phyloP scores from a whole-genome alignment of 1,284 basidiomycete genomes.

The Ganoderma resinaceum region DNA sequence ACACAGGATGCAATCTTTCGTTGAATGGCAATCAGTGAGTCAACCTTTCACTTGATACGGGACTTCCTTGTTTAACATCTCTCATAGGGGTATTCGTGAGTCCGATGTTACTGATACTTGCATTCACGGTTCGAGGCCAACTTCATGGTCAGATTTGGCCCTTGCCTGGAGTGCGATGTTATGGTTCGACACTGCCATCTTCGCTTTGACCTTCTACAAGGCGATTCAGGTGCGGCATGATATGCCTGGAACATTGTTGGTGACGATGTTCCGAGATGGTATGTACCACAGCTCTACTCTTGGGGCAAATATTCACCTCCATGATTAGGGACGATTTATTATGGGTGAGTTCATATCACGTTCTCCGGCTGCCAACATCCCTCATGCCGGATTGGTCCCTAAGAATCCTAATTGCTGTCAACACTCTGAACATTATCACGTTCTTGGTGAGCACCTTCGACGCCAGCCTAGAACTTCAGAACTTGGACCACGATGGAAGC shows the following conservation, averaged over 20 bases:
- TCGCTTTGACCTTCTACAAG: slow-evolving; percentile 25
- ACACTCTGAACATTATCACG: slow-evolving; percentile 8
- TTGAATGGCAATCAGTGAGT: slow-evolving; percentile 24
- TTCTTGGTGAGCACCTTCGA: background rate
- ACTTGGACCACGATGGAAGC: background rate
- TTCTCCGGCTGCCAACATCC: background rate
- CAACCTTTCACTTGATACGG: too few species aligned
- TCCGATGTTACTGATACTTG: background rate
- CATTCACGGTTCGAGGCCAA: background rate
- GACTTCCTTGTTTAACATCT: background rate
- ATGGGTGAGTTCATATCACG: slow-evolving; percentile 8
- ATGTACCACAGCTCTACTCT: background rate
- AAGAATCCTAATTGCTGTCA: slow-evolving; percentile 8
- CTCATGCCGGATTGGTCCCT: background rate
- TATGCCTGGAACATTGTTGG: slow-evolving; percentile 20
- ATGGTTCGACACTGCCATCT: slow-evolving; percentile 23
- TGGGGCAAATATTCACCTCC: background rate
- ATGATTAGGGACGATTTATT: slow-evolving; percentile 5
- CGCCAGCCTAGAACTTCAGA: background rate
- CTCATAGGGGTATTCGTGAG: slow-evolving; percentile 25
- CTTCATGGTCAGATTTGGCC: slow-evolving; percentile 15
- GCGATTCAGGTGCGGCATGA: slow-evolving; percentile 22
- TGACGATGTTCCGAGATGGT: slow-evolving; percentile 30
- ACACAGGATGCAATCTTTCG: slow-evolving; percentile 21
- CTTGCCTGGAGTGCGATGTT: slow-evolving; percentile 26